phyloP scores from a whole-genome alignment of 805 yeast genomes.

The Nakazawaea ambrosiae region DNA sequence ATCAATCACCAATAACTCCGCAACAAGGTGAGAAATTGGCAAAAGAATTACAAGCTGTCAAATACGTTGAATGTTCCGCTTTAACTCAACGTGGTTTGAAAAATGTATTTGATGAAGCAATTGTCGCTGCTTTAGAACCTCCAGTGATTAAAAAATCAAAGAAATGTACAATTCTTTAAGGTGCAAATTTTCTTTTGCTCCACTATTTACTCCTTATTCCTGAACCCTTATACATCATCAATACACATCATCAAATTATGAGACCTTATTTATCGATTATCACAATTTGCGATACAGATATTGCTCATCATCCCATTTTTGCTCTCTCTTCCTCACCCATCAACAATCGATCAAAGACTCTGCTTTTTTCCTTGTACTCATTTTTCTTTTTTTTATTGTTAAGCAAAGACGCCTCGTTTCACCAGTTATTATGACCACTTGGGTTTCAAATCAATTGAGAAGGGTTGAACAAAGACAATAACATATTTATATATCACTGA shows the following conservation, averaged over 20 bases:
- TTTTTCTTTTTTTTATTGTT: too few species aligned
- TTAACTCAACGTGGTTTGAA: conserved; percentile 94
- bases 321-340: too few species aligned
- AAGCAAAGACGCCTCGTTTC: too few species aligned
- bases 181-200: too few species aligned
- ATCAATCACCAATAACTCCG: conserved; percentile 74
- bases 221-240: neutral
- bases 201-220: neutral
- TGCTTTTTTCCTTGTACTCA: too few species aligned
- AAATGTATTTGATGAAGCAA: conserved; percentile 97
- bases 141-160: conserved; percentile 78
- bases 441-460: too few species aligned
- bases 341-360: too few species aligned
- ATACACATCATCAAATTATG: conserved; percentile 1
- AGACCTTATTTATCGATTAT: neutral
- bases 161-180: conserved; percentile 79
- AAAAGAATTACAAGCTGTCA: conserved; percentile 89
- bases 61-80: conserved; percentile 97
- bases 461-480: too few species aligned
- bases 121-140: conserved; percentile 96
- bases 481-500: too few species aligned
- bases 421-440: too few species aligned
- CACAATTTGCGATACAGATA: too few species aligned
- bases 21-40: conserved; percentile 93
- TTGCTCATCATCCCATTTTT: too few species aligned